These are phyloP conservation scores for Gamsiella multidivaricata DNA, from an alignment of 192 early-diverging fungal genomes.

Conservation along the genomic window DNA sequence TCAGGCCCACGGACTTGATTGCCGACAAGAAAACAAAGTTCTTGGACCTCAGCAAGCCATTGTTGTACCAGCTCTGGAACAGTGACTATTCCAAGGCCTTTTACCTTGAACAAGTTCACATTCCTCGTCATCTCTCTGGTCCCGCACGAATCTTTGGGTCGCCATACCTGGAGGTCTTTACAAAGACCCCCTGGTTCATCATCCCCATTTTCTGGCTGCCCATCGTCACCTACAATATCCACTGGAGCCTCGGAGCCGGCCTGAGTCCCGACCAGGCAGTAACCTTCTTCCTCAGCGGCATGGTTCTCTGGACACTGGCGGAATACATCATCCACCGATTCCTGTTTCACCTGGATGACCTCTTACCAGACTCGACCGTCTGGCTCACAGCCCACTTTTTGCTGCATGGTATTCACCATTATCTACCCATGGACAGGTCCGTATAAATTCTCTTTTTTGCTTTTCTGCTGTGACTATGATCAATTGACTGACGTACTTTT, in stretches of 20 bases:
- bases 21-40: slow-evolving; percentile 73
- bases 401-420: slow-evolving; percentile 97
- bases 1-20: slow-evolving; percentile 58
- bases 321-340: slow-evolving; percentile 96
- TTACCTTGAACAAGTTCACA: slow-evolving; percentile 92
- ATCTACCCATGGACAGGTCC: slow-evolving; percentile 93
- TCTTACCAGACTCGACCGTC: slow-evolving; percentile 84
- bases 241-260: slow-evolving; percentile 40
- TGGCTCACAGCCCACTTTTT: slow-evolving; percentile 86
- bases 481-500: too few relatives aligned
- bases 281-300: slow-evolving; percentile 71
- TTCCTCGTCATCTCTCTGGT: slow-evolving; percentile 80
- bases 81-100: slow-evolving; percentile 81
- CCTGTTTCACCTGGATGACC: slow-evolving; percentile 91
- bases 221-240: slow-evolving; percentile 63
- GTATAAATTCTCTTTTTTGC: neutral
- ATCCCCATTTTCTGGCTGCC: slow-evolving; percentile 93
- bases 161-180: slow-evolving; percentile 80
- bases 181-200: slow-evolving; percentile 93
- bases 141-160: slow-evolving; percentile 90
- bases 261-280: slow-evolving; percentile 54
- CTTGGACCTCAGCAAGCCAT: slow-evolving; percentile 82
- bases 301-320: slow-evolving; percentile 85
- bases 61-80: slow-evolving; percentile 83
- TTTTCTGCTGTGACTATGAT: neutral